Evolutionary conservation across 352 stramenopile species (phyloP).

Genomic region (Bremia lactucae): DNA sequence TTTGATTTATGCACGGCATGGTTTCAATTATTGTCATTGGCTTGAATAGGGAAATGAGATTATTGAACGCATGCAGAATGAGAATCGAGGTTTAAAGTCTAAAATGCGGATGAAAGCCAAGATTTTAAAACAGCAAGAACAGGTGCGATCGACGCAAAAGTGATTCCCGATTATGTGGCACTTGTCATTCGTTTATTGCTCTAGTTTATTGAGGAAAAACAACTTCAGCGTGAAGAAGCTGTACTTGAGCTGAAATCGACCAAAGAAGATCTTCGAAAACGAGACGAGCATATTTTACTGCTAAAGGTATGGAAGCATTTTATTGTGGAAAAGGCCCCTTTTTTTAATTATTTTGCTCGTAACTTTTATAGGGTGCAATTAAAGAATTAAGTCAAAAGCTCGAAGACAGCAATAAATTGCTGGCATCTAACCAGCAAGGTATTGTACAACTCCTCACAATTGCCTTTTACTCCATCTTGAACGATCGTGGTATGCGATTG

Average conservation of each 20-base stretch:
- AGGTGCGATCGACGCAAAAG: constrained; percentile 16
- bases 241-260: constrained; percentile 46
- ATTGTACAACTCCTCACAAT: too few relatives aligned
- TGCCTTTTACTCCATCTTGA: neutral
- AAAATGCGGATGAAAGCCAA: constrained; percentile 84
- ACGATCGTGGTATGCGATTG: neutral
- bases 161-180: neutral
- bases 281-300: constrained; percentile 49
- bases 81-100: constrained; percentile 60
- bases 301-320: constrained; percentile 32
- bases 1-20: neutral
- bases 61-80: constrained; percentile 81
- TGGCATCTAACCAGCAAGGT: constrained; percentile 87
- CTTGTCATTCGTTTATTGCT: constrained; percentile 4
- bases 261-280: constrained; percentile 59
- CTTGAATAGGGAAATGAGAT: constrained; percentile 73
- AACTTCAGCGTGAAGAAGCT: constrained; percentile 57
- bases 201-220: constrained; percentile 68
- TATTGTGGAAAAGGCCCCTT: neutral
- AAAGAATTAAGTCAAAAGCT: constrained; percentile 75
- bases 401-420: constrained; percentile 80
- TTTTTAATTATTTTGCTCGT: neutral
- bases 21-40: neutral
- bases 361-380: constrained; percentile 40
- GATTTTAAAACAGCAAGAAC: constrained; percentile 86